Percentiles rank a stretch among this genome's conserved stretches.
Conservation (phyloP, 2,329 filamentous ascomycete species). For the Cryphonectria radicalis region DNA sequence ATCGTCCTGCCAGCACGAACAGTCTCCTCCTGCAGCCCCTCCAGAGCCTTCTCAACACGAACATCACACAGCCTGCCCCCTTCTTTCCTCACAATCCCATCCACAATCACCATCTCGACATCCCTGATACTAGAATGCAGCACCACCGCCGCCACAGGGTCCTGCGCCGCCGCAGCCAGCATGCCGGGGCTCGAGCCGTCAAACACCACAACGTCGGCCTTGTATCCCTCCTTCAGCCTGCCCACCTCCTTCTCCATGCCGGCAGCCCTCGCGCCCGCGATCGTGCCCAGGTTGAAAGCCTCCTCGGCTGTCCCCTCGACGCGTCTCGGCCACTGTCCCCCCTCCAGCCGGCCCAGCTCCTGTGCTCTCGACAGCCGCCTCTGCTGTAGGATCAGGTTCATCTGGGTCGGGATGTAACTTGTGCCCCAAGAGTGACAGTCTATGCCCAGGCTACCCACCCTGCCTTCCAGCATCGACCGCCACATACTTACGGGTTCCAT, state of each 20-base stretch:
- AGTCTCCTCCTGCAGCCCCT: background rate
- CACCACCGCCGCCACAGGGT: constrained; percentile 48
- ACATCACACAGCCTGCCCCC: constrained; percentile 33
- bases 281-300: constrained; percentile 54
- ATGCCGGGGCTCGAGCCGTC: constrained; percentile 41
- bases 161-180: constrained; percentile 45
- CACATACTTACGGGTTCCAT: constrained; percentile 42
- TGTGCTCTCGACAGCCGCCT: constrained; percentile 38
- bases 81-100: constrained; percentile 45
- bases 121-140: constrained; percentile 47
- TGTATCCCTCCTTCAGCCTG: constrained; percentile 48
- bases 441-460: constrained; percentile 38
- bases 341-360: constrained; percentile 31
- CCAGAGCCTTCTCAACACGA: background rate
- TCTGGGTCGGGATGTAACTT: constrained; percentile 40
- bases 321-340: constrained; percentile 34
- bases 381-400: constrained; percentile 40
- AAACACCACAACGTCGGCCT: constrained; percentile 54
- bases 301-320: constrained; percentile 43
- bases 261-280: constrained; percentile 49
- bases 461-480: constrained; percentile 36
- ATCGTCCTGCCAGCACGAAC: background rate
- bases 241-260: constrained; percentile 48
- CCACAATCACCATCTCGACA: constrained; percentile 48
- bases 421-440: constrained; percentile 41